Percentiles rank a stretch among this genome's conserved stretches.
These are phyloP conservation scores for Isatis lusitanica DNA, from an alignment of 441 rosid species.

Conservation along the genomic window DNA sequence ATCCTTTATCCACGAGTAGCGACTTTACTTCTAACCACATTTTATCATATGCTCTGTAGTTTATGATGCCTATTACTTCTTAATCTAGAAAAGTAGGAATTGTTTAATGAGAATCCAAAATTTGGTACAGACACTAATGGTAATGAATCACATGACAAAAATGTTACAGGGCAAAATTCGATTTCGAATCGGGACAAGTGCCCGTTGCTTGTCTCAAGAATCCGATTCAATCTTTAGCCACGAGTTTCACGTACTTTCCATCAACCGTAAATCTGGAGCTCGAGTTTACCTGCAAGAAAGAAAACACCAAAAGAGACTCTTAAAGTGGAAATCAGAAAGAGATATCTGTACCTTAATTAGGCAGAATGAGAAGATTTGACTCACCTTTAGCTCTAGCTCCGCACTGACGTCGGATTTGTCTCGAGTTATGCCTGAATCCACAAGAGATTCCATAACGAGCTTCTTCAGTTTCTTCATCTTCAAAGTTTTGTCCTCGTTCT, in stretches of 20 bases:
- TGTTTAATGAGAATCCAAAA: neutral
- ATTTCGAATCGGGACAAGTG: conserved; percentile 1
- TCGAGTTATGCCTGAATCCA: conserved; percentile 48
- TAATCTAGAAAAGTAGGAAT: neutral
- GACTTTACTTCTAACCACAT: neutral
- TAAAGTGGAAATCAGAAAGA: neutral
- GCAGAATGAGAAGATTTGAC: conserved; percentile 19
- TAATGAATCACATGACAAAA: conserved; percentile 27
- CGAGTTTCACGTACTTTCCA: conserved; percentile 61
- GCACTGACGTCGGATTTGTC: conserved; percentile 46
- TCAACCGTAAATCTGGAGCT: conserved; percentile 63
- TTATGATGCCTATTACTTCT: neutral
- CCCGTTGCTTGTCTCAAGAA: neutral
- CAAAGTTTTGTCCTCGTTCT: conserved; percentile 67
- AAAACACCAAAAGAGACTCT: neutral
- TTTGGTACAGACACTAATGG: neutral
- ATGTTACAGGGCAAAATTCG: conserved; percentile 5
- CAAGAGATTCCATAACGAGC: conserved; percentile 50
- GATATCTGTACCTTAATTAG: neutral
- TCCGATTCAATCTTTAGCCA: conserved; percentile 42
- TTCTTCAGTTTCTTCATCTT: conserved; percentile 77
- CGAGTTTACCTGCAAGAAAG: conserved; percentile 54
- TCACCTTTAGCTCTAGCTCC: conserved; percentile 68
- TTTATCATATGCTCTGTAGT: neutral
- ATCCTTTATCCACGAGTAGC: too few relatives aligned